phyloP scores from a whole-genome alignment of 176 grass and related monocot species.

The Phoenix dactylifera region DNA sequence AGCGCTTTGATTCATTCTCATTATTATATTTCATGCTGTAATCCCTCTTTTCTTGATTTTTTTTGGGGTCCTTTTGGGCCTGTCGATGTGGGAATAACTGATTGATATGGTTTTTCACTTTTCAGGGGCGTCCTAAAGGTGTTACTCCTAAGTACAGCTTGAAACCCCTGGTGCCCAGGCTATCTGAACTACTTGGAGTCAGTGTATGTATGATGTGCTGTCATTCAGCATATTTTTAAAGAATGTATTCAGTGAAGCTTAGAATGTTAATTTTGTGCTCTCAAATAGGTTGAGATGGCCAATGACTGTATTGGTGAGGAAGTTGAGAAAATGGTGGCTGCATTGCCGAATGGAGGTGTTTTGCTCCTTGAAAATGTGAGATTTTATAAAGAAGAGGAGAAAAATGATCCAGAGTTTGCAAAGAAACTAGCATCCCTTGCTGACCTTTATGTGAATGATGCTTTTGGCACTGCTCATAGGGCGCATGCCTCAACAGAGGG shows the following conservation, averaged over 20 bases:
- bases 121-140: background rate
- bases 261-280: too few species aligned
- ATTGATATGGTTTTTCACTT: too few species aligned
- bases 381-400: slow-evolving; percentile 1
- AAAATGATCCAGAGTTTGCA: background rate
- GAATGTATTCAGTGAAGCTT: too few species aligned
- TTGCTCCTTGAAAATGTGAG: slow-evolving; percentile 5
- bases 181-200: background rate
- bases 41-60: too few species aligned
- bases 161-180: background rate
- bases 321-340: background rate
- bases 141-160: slow-evolving; percentile 2
- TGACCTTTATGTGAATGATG: slow-evolving; percentile 5
- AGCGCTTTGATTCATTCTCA: too few species aligned
- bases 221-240: too few species aligned
- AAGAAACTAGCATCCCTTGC: background rate
- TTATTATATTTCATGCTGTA: too few species aligned
- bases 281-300: slow-evolving; percentile 1
- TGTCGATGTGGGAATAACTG: too few species aligned
- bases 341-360: slow-evolving; percentile 4
- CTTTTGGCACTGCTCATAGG: slow-evolving; percentile 1
- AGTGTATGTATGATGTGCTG: background rate
- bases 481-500: slow-evolving; percentile 3
- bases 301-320: background rate
- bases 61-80: too few species aligned